Evolutionary conservation across 768 basidiomycete species (phyloP).

Genomic region (Leccinellum albellum): DNA sequence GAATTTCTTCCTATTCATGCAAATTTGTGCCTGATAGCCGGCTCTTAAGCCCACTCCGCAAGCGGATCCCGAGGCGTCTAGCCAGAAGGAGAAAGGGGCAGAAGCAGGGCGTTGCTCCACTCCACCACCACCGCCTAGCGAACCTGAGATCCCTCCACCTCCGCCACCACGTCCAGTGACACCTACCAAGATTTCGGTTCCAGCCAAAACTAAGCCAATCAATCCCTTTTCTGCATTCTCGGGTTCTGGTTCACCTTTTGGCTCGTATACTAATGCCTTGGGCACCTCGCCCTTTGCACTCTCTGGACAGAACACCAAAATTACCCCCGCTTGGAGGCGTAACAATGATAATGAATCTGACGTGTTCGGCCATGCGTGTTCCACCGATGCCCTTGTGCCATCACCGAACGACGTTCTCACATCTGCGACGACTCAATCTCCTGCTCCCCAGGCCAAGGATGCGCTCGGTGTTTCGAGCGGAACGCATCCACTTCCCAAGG

Average conservation of each 20-base stretch:
- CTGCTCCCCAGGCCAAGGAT: not conserved
- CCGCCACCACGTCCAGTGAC: constrained; percentile 10
- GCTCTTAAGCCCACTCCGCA: constrained; percentile 12
- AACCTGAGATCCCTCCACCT: constrained; percentile 2
- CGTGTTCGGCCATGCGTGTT: constrained; percentile 5
- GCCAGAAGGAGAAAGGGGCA: constrained; percentile 9
- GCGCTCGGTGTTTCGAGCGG: not conserved
- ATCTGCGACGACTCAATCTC: not conserved
- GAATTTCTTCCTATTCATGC: not conserved
- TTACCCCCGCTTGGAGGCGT: constrained; percentile 27
- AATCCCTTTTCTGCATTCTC: constrained; percentile 41
- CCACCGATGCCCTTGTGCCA: constrained; percentile 9
- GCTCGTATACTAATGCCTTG: constrained; percentile 25
- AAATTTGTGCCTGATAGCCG: constrained; percentile 8
- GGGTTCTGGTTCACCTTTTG: constrained; percentile 34
- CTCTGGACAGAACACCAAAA: constrained; percentile 11
- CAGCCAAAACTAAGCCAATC: constrained; percentile 5
- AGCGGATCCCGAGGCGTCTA: not conserved
- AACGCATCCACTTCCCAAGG: not conserved
- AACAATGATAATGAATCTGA: constrained; percentile 6
- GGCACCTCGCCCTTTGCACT: constrained; percentile 23
- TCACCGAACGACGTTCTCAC: constrained; percentile 20
- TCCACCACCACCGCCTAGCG: constrained; percentile 6
- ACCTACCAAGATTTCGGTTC: constrained; percentile 10
- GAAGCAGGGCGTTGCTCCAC: constrained; percentile 9